These are phyloP conservation scores for Calonectria montana DNA, from an alignment of 2,329 filamentous ascomycete genomes.

Conservation along the genomic window DNA sequence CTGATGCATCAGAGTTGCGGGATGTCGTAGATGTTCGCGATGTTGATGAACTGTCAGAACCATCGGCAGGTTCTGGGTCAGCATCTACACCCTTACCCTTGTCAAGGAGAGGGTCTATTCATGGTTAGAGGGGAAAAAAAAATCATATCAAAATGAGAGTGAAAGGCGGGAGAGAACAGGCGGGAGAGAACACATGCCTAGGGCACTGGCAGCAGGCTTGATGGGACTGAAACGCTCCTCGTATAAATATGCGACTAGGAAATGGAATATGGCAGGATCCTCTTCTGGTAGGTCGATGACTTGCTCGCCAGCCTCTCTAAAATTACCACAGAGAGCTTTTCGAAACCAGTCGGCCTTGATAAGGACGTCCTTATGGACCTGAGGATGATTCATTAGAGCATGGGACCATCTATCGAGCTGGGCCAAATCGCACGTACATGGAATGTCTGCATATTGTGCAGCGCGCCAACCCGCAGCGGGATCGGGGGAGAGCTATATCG, in stretches of 20 bases:
- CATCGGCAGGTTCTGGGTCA: conserved; percentile 37
- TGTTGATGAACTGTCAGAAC: conserved; percentile 49
- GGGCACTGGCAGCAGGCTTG: conserved; percentile 53
- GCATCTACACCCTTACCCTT: conserved; percentile 56
- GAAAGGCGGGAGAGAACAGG: neutral
- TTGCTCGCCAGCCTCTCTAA: conserved; percentile 58
- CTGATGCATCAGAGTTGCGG: conserved; percentile 31
- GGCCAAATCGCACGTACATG: conserved; percentile 31
- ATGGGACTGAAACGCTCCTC: conserved; percentile 60
- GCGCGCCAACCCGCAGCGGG: conserved; percentile 56
- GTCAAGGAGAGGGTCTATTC: conserved; percentile 42
- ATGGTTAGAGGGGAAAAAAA: conserved; percentile 14
- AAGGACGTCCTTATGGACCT: conserved; percentile 61
- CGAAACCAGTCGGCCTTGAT: conserved; percentile 60
- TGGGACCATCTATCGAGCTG: neutral
- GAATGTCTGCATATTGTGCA: conserved; percentile 57
- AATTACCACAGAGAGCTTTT: conserved; percentile 60
- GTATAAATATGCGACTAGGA: conserved; percentile 63
- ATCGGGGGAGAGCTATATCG: conserved; percentile 59
- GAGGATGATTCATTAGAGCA: conserved; percentile 23
- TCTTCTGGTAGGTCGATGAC: conserved; percentile 63
- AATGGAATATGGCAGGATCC: conserved; percentile 62
- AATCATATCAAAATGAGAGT: too few species aligned
- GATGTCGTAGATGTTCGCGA: conserved; percentile 37
- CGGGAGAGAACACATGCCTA: conserved; percentile 49